Base-by-base conservation (phyloP, 2,329 filamentous ascomycete species). In the Claviceps digitariae region DNA sequence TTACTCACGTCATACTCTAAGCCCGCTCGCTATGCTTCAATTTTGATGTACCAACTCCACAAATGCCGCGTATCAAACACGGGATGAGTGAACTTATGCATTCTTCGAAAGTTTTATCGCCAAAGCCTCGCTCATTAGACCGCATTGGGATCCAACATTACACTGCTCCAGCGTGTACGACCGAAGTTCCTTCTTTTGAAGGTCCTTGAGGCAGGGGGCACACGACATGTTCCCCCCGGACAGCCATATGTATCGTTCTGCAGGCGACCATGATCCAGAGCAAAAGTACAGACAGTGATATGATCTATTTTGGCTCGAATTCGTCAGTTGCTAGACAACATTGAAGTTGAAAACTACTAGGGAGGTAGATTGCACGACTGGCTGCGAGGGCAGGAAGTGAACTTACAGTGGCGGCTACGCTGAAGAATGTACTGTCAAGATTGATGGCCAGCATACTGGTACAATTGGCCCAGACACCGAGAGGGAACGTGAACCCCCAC, bases 401-500 rank as follows among this genome's bases (percentile, higher is more conserved):
- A 56, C 62, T 10, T 49, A 70, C 65, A 64, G 64, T 69, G 3
- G 68, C 66, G 12, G 67, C 57, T 7, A 73, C 65, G 48, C 64
- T 69, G 64, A 74, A 74, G 53, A 75, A 74, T 2, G 61, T 56
- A 52, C 70, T 74, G 52, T 69, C 63, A 13, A 75, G 63, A 50
- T 74, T 70, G 53, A 60, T 50, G 2, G 68, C 73, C 52, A 76
- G 52, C 51, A 64, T 56, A 20, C 64, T 63, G 0, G 72, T 71
- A 53, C 69, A 73, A 2, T 67, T 69, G 1, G 71, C 69, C 57
- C 72, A 63, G 25, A 73, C 70, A n/a, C 72, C 72, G 6, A 74
- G 63, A 0, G 71, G 71, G 56, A 74, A 74, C 1, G 72, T 74
- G 52, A 74, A 72, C 1, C 69, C 71, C 72, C 72, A 74, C 69